These are phyloP conservation scores for Fusarium fujikuroi DNA, from an alignment of 2,329 filamentous ascomycete species.

Conservation along the genomic window DNA sequence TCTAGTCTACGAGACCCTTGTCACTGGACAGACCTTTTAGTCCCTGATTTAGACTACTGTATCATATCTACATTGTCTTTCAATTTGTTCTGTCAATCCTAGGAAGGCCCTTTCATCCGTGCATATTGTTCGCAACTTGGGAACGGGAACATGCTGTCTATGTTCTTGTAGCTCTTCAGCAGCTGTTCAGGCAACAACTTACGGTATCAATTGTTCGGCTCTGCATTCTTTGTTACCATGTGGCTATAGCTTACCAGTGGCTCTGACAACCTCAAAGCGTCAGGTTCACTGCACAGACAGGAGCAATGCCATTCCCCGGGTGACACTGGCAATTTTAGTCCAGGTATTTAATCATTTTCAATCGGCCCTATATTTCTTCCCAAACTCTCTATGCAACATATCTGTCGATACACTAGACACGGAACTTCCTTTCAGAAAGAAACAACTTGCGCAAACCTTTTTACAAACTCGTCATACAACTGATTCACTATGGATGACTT, in stretches of 20 bases:
- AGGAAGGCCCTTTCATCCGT: not conserved
- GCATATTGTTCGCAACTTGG: not conserved
- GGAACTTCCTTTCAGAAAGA: not conserved
- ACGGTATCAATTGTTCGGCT: not conserved
- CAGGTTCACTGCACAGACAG: not conserved
- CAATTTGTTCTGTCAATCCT: not conserved
- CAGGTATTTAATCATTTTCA: not conserved
- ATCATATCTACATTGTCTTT: not conserved
- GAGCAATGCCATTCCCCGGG: not conserved
- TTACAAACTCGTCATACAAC: not conserved
- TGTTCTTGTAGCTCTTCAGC: too few species aligned
- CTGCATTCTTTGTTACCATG: accelerated
- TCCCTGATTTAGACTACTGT: not conserved
- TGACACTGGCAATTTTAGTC: not conserved
- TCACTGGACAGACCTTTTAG: not conserved
- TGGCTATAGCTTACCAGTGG: not conserved
- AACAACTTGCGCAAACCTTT: not conserved
- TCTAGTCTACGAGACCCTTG: conserved; percentile 7
- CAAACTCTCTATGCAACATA: not conserved
- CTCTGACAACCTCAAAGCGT: not conserved
- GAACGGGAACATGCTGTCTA: not conserved
- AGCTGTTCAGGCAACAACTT: not conserved
- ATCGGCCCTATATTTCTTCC: not conserved
- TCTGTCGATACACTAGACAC: too few species aligned
- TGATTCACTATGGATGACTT: not conserved